These are phyloP conservation scores for Aspergillus homomorphus DNA, from an alignment of 495 filamentous ascomycete species.

Conservation along the genomic window DNA sequence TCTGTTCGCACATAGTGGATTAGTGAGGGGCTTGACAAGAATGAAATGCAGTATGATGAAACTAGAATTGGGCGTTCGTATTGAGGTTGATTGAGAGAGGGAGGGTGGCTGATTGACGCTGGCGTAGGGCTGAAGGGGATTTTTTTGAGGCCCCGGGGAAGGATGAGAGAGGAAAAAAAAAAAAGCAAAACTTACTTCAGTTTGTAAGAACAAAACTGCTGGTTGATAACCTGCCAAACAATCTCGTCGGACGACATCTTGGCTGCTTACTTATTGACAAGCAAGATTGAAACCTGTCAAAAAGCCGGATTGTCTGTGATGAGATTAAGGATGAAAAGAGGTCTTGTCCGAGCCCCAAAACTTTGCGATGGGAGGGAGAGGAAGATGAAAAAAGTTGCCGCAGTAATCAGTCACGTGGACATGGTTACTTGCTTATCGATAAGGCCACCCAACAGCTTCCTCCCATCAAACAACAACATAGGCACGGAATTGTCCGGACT, in stretches of 20 bases:
- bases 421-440: constrained; percentile 31
- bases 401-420: constrained; percentile 30
- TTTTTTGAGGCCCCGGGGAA: constrained; percentile 6
- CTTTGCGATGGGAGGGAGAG: constrained; percentile 12
- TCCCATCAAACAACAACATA: background rate
- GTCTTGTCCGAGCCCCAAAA: background rate
- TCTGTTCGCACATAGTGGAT: constrained; percentile 34
- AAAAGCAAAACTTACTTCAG: constrained; percentile 64
- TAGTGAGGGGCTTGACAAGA: no score
- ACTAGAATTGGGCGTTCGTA: no score
- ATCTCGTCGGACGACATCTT: constrained; percentile 89
- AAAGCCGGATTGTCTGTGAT: background rate
- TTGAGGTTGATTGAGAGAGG: no score
- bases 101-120: no score
- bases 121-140: background rate
- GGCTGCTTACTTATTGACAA: background rate
- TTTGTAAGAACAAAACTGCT: constrained; percentile 96
- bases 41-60: no score
- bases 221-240: constrained; percentile 93
- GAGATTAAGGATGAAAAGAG: background rate
- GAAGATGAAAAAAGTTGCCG: constrained; percentile 29
- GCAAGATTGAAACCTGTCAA: no score
- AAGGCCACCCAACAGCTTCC: constrained; percentile 6
- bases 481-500: background rate
- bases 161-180: constrained; percentile 4